phyloP scores from a whole-genome alignment of 2,329 filamentous ascomycete genomes.

The Cyanodermella asteris region DNA sequence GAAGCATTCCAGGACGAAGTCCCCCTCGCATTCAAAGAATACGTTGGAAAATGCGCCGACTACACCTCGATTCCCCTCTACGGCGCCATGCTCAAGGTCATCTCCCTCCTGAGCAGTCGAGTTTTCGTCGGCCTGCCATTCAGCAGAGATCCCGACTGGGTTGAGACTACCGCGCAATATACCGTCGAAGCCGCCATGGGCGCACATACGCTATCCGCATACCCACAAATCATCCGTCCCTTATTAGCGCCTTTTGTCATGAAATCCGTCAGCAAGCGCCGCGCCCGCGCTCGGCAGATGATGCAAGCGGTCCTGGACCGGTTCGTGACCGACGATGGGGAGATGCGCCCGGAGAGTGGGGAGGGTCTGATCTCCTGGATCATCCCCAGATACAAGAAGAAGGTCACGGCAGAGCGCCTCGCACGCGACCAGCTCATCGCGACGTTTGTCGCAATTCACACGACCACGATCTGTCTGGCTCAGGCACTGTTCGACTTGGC shows the following conservation, averaged over 20 bases:
- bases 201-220: neutral
- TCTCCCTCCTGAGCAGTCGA: no score
- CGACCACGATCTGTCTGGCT: slow-evolving; percentile 1
- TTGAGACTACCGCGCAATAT: slow-evolving; percentile 2
- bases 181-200: slow-evolving; percentile 1
- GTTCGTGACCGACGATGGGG: neutral
- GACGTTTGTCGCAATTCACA: slow-evolving; percentile 4
- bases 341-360: slow-evolving; percentile 12
- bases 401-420: slow-evolving; percentile 2
- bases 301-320: slow-evolving; percentile 3
- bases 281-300: slow-evolving; percentile 2
- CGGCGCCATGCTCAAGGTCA: no score
- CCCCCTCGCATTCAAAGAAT: no score
- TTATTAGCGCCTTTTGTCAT: neutral
- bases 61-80: no score
- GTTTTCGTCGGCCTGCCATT: slow-evolving; percentile 2
- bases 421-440: slow-evolving; percentile 3
- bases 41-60: no score
- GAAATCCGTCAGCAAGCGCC: neutral
- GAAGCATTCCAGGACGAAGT: no score
- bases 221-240: slow-evolving; percentile 1
- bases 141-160: slow-evolving; percentile 3
- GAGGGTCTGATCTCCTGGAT: slow-evolving; percentile 11
- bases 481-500: slow-evolving; percentile 5
- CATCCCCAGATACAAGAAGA: slow-evolving; percentile 1